phyloP scores from a whole-genome alignment of 2,329 filamentous ascomycete genomes.

The Hypoxylon sp. region DNA sequence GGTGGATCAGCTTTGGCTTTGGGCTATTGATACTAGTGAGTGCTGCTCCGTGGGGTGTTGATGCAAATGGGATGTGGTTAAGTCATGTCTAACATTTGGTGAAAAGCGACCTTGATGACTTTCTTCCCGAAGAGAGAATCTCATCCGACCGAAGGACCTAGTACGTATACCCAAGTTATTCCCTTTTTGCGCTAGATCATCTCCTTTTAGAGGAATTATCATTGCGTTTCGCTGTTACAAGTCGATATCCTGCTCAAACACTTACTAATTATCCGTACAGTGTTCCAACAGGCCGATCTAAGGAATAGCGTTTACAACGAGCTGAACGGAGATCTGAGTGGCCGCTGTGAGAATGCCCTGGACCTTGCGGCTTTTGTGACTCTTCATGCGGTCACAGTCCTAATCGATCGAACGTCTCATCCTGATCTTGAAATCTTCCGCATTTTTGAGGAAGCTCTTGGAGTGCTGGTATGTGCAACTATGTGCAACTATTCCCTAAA shows the following conservation, averaged over 20 bases:
- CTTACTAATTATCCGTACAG: too few species aligned
- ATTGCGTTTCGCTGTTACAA: too few species aligned
- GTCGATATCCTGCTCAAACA: too few species aligned
- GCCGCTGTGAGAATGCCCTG: constrained; percentile 67
- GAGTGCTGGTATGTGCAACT: constrained; percentile 59
- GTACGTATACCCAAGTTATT: too few species aligned
- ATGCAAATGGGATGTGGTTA: too few species aligned
- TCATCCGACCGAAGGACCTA: constrained; percentile 61
- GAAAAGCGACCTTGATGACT: constrained; percentile 58
- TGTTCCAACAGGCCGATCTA: constrained; percentile 68
- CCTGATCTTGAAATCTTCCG: constrained; percentile 70
- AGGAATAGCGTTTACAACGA: constrained; percentile 72
- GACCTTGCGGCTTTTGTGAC: constrained; percentile 70
- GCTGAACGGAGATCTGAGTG: constrained; percentile 69
- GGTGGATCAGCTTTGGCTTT: constrained; percentile 73
- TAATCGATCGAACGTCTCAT: constrained; percentile 67
- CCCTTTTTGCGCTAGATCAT: too few species aligned
- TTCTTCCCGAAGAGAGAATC: constrained; percentile 66
- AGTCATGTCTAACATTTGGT: background rate
- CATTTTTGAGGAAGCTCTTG: constrained; percentile 73
- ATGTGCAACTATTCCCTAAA: too few species aligned
- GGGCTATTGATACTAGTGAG: constrained; percentile 63
- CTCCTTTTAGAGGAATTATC: too few species aligned
- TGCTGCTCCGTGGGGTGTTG: background rate
- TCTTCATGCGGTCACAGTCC: constrained; percentile 68